Conservation (phyloP, 2,329 filamentous ascomycete species). For the Trichoderma lentiforme region DNA sequence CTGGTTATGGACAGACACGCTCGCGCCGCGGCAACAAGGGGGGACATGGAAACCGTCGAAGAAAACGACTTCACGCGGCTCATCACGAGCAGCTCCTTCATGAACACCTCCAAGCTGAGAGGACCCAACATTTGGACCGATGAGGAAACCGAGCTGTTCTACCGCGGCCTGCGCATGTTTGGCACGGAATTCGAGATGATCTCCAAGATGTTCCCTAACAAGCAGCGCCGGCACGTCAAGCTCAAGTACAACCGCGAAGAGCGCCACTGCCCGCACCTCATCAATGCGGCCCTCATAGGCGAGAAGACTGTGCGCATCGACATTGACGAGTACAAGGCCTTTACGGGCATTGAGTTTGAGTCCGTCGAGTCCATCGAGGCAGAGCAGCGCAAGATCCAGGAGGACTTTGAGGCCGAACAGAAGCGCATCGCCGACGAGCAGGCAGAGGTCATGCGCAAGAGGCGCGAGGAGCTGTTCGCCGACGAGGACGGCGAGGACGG, state of each 20-base stretch:
- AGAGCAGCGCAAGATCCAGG: slow-evolving; percentile 48
- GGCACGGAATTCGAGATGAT: slow-evolving; percentile 84
- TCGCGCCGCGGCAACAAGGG: slow-evolving; percentile 50
- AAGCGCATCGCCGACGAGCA: slow-evolving; percentile 44
- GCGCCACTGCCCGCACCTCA: slow-evolving; percentile 57
- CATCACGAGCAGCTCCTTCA: slow-evolving; percentile 66
- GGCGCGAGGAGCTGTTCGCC: slow-evolving; percentile 48
- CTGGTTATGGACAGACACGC: slow-evolving; percentile 67
- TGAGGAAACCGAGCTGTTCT: slow-evolving; percentile 72
- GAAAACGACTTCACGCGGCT: slow-evolving; percentile 75
- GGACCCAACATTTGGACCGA: slow-evolving; percentile 66
- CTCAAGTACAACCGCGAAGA: slow-evolving; percentile 82
- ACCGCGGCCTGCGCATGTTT: slow-evolving; percentile 69
- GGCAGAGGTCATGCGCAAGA: slow-evolving; percentile 46
- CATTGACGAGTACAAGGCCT: slow-evolving; percentile 58
- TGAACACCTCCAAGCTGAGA: slow-evolving; percentile 57
- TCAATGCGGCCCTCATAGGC: slow-evolving; percentile 62
- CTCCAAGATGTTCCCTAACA: slow-evolving; percentile 68
- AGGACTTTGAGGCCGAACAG: slow-evolving; percentile 44
- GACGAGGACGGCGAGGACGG: slow-evolving; percentile 33
- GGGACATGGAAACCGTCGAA: slow-evolving; percentile 61
- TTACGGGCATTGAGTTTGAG: slow-evolving; percentile 52
- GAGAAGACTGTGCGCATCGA: slow-evolving; percentile 57
- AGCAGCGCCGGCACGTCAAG: slow-evolving; percentile 72
- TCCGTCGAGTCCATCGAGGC: slow-evolving; percentile 54